phyloP scores from a whole-genome alignment of 2,329 filamentous ascomycete species.

The Xylaria sp. region DNA sequence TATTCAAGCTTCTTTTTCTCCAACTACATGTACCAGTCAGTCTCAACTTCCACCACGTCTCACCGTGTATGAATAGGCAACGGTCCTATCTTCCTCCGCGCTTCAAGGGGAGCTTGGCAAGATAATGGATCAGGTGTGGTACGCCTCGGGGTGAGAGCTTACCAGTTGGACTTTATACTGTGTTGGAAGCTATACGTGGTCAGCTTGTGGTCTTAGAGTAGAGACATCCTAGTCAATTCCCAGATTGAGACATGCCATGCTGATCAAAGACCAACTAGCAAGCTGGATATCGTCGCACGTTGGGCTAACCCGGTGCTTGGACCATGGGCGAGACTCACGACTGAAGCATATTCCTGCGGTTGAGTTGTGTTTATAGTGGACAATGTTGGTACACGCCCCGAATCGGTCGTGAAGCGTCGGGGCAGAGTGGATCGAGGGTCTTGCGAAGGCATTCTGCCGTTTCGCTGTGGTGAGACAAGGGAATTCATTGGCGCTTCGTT shows the following conservation, averaged over 20 bases:
- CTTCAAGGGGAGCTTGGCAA: background rate
- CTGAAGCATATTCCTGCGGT: constrained; percentile 55
- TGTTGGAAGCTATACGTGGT: constrained; percentile 35
- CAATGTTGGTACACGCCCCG: constrained; percentile 79
- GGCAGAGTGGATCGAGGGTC: constrained; percentile 81
- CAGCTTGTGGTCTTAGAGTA: constrained; percentile 40
- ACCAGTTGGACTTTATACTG: constrained; percentile 70
- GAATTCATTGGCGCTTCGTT: constrained; percentile 77
- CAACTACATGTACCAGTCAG: constrained; percentile 66
- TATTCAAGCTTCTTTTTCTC: constrained; percentile 94
- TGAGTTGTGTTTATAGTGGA: constrained; percentile 62
- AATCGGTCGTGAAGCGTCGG: constrained; percentile 92
- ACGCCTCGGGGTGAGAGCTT: constrained; percentile 48
- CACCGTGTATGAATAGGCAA: background rate
- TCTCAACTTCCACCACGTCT: constrained; percentile 14
- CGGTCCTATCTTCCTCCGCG: background rate
- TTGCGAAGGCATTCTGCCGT: constrained; percentile 65
- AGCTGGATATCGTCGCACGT: constrained; percentile 25
- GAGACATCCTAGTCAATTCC: constrained; percentile 39
- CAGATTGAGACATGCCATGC: constrained; percentile 38
- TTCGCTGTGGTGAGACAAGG: constrained; percentile 76
- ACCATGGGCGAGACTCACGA: constrained; percentile 36
- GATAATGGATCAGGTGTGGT: background rate
- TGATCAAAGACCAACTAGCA: constrained; percentile 24
- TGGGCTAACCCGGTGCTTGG: constrained; percentile 16